Conservation (phyloP, 2,329 filamentous ascomycete species). For the Pseudogymnoascus sp. region DNA sequence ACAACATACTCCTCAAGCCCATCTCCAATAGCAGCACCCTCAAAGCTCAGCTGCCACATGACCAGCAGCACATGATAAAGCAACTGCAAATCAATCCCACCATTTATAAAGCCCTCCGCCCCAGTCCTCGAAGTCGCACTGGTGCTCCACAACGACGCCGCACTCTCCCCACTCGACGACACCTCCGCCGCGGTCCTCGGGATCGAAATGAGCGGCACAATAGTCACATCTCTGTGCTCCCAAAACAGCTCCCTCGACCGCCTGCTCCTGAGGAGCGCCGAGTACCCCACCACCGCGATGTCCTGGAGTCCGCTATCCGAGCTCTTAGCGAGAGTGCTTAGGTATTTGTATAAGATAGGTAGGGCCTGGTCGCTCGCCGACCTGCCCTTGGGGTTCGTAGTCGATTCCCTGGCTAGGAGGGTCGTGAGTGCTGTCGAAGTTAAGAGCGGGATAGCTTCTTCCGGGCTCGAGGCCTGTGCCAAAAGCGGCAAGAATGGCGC, state of each 20-base stretch:
- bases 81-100: slow-evolving; percentile 84
- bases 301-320: slow-evolving; percentile 88
- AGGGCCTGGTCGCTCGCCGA: slow-evolving; percentile 67
- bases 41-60: slow-evolving; percentile 95
- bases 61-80: slow-evolving; percentile 91
- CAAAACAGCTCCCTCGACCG: slow-evolving; percentile 79
- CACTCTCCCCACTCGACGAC: slow-evolving; percentile 56
- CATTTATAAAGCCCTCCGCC: slow-evolving; percentile 58
- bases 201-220: slow-evolving; percentile 76
- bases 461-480: slow-evolving; percentile 63
- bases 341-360: slow-evolving; percentile 76
- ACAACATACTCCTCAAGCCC: slow-evolving; percentile 74
- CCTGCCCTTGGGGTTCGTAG: slow-evolving; percentile 56
- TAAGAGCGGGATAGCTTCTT: slow-evolving; percentile 81
- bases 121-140: slow-evolving; percentile 47
- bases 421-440: slow-evolving; percentile 80
- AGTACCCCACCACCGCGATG: slow-evolving; percentile 89
- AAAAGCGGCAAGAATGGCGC: slow-evolving; percentile 79
- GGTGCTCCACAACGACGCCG: slow-evolving; percentile 56
- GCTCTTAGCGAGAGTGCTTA: slow-evolving; percentile 76
- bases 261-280: slow-evolving; percentile 69
- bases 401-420: slow-evolving; percentile 61
- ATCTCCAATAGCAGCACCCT: slow-evolving; percentile 64
- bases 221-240: slow-evolving; percentile 79
- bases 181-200: slow-evolving; percentile 71